Conservation (phyloP, 1,139 yeast species). For the Arxiozyma bovina region DNA sequence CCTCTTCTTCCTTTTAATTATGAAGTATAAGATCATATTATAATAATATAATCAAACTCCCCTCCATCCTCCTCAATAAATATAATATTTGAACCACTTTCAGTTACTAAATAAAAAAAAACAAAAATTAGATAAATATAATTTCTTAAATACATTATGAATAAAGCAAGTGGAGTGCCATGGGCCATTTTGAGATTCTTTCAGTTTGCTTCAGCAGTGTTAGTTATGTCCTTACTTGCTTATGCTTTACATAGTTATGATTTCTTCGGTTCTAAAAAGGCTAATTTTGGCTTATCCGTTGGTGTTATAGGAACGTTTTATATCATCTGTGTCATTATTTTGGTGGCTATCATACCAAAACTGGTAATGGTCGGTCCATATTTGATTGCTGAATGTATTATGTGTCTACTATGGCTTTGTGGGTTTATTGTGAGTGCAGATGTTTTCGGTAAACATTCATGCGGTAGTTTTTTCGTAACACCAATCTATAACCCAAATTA, state of each 20-base stretch:
- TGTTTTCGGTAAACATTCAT: slow-evolving; percentile 17
- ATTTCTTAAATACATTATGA: background rate
- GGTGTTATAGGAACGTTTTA: slow-evolving; percentile 22
- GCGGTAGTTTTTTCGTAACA: slow-evolving; percentile 10
- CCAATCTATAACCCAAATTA: slow-evolving; percentile 11
- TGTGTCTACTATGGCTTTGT: slow-evolving; percentile 22
- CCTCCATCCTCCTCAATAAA: too few species aligned
- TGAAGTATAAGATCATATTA: too few species aligned
- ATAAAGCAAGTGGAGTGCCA: background rate
- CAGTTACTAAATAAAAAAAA: background rate
- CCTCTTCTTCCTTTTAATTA: too few species aligned
- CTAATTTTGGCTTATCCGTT: slow-evolving; percentile 22
- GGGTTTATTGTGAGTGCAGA: slow-evolving; percentile 24
- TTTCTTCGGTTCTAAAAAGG: slow-evolving; percentile 16
- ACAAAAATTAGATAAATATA: background rate
- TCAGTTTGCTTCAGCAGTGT: slow-evolving; percentile 19
- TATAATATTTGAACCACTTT: too few species aligned
- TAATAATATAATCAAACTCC: too few species aligned
- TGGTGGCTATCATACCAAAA: slow-evolving; percentile 10
- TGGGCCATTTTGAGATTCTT: slow-evolving; percentile 11
- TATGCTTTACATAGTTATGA: slow-evolving; percentile 14
- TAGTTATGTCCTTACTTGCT: slow-evolving; percentile 21
- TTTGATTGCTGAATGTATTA: slow-evolving; percentile 15
- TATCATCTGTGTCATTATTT: slow-evolving; percentile 9
- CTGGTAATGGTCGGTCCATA: slow-evolving; percentile 17